Percentiles rank a stretch among this genome's conserved stretches.
These are phyloP conservation scores for Vicia sativa DNA, from an alignment of 306 rosid species.

Conservation along the genomic window DNA sequence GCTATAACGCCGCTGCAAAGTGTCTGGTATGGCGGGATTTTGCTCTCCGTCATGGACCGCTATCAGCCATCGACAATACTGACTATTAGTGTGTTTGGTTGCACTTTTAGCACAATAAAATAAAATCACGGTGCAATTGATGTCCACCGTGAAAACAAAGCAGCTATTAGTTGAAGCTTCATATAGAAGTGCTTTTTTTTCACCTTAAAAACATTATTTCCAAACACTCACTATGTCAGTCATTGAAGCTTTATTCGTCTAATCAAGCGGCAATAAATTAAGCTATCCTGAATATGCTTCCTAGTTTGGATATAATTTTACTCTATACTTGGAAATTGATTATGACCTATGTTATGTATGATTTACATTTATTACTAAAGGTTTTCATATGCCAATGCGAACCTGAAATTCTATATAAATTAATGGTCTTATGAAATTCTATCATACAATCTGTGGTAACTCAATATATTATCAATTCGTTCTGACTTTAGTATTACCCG, in stretches of 20 bases:
- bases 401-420: conserved; percentile 16
- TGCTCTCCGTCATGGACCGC: too few species aligned
- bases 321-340: conserved; percentile 7
- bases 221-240: not conserved
- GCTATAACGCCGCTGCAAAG: too few species aligned
- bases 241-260: not conserved
- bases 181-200: too few species aligned
- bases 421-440: not conserved
- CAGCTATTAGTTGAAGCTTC: too few species aligned
- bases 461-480: not conserved
- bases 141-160: too few species aligned
- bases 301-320: conserved; percentile 15
- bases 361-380: conserved; percentile 12
- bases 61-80: too few species aligned
- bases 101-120: too few species aligned
- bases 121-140: too few species aligned
- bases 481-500: not conserved
- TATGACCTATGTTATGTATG: not conserved
- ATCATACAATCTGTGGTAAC: not conserved
- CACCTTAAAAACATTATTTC: too few species aligned
- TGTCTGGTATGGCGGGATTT: too few species aligned
- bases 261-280: not conserved
- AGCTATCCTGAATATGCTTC: not conserved
- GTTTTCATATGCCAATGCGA: conserved; percentile 13
- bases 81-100: too few species aligned